Evolutionary conservation across 2,329 filamentous ascomycete genomes (phyloP).

Genomic region (Eurotiales sp.): DNA sequence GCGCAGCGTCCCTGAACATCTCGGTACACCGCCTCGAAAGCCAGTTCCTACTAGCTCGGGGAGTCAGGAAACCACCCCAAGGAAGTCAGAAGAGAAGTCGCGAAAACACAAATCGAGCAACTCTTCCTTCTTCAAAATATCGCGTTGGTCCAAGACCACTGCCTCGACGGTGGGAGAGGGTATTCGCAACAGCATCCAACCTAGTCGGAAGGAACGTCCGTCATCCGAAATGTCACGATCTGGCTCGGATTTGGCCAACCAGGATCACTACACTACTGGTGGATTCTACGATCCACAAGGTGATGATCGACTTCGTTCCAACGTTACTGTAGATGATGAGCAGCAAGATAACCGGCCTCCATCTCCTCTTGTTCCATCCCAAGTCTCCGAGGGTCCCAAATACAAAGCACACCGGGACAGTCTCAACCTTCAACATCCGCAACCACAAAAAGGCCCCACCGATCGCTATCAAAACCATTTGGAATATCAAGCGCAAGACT

Average conservation of each 20-base stretch:
- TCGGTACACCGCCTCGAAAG: conserved; percentile 44
- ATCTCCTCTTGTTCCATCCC: conserved; percentile 60
- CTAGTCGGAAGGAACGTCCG: conserved; percentile 57
- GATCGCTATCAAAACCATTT: conserved; percentile 59
- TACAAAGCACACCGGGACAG: conserved; percentile 64
- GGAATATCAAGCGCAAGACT: conserved; percentile 58
- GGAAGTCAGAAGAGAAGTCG: conserved; percentile 60
- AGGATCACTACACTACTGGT: conserved; percentile 54
- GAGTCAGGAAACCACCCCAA: conserved; percentile 78
- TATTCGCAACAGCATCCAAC: conserved; percentile 61
- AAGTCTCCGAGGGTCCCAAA: conserved; percentile 56
- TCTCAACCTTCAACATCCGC: conserved; percentile 61
- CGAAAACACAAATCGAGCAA: conserved; percentile 86
- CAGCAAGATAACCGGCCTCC: conserved; percentile 48
- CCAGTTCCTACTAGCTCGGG: conserved; percentile 43
- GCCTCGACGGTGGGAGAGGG: conserved; percentile 79
- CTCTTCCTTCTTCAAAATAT: conserved; percentile 85
- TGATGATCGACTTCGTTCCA: conserved; percentile 44
- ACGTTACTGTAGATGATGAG: conserved; percentile 38
- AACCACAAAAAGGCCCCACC: conserved; percentile 60
- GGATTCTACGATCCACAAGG: conserved; percentile 45
- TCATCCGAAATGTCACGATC: conserved; percentile 67
- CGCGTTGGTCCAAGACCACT: conserved; percentile 95
- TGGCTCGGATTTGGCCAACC: conserved; percentile 66
- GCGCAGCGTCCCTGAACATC: conserved; percentile 41